Base-by-base conservation (phyloP, 306 rosid species). In the Vigna reflexopilosa region DNA sequence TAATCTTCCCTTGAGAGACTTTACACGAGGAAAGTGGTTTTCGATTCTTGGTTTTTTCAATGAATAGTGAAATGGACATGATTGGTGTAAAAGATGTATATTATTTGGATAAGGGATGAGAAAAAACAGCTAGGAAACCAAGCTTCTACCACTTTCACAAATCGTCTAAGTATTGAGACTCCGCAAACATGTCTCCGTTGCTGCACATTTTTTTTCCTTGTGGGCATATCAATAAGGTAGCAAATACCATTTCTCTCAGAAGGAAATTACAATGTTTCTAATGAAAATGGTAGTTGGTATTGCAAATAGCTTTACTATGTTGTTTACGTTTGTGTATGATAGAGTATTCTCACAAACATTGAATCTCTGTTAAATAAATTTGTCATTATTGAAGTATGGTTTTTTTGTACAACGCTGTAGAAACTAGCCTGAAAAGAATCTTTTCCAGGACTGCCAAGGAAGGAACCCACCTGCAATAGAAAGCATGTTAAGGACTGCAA, bases 361-460 rank as follows among this genome's bases (percentile, higher is more conserved):
- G 56, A 67, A 49, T 28, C 47, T 67, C 55, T 19, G 15, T 56
- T 52, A 44, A 30, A 75, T 75, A 77, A 38, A 62, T 22, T 63
- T 34, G 16, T 48, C 19, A 55, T 16, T 47, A n/a, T 71, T 70
- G 62, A 10, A 75, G 74, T 57, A 63, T 64, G 17, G 36, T 50
- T 36, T 65, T 26, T 59, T 59, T 67, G 77, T 52, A 34, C 47
- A 64, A 28, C 64, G 61, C n/a, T 48, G 48, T 38, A 73, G 54
- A 58, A 62, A 54, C 45, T 83, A 92, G 73, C 98, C 93, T 32
- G 93, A 88, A 72, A 95, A 92, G 88, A 92, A 92, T 85, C 91
- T 82, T 84, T 83, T 95, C 98, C 98, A 95, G n/a, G 96, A 90
- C 44, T 90, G 97, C 97, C 97, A 94, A 3, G 98, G 96, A 66